Conservation (phyloP, 163 green algal genomes). For the Coccomyxa subellipsoidea region DNA sequence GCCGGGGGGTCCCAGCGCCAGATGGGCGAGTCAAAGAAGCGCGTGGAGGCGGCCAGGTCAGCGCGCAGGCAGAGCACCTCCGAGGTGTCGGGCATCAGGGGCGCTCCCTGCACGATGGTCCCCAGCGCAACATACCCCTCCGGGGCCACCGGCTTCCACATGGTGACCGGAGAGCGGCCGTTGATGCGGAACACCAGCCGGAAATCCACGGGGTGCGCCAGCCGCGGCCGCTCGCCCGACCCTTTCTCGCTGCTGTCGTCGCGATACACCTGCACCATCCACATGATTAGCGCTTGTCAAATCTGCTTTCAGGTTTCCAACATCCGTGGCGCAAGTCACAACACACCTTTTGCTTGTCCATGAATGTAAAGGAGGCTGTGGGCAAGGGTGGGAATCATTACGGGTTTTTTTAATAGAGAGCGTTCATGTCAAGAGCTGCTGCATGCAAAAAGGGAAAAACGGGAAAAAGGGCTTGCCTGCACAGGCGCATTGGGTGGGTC, state of each 20-base stretch:
- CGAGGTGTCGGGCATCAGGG: conserved; percentile 42
- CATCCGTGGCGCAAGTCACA: too few relatives aligned
- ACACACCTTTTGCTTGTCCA: too few relatives aligned
- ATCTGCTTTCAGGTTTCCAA: too few relatives aligned
- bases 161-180: conserved; percentile 45
- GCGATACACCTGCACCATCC: conserved; percentile 21
- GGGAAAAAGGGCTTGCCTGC: too few relatives aligned
- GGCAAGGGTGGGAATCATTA: too few relatives aligned
- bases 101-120: conserved; percentile 57
- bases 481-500: conserved; percentile 46
- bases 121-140: conserved; percentile 61
- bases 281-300: too few relatives aligned
- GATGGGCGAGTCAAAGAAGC: conserved; percentile 46
- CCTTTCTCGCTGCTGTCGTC: conserved; percentile 18
- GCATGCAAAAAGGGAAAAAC: too few relatives aligned
- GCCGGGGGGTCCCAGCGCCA: conserved; percentile 41
- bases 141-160: conserved; percentile 76
- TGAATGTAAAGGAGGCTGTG: too few relatives aligned
- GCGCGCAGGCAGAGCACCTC: conserved; percentile 56
- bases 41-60: conserved; percentile 39
- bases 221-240: conserved; percentile 5
- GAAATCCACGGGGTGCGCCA: conserved; percentile 39
- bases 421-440: too few relatives aligned
- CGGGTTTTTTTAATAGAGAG: too few relatives aligned
- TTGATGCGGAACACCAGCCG: conserved; percentile 70